Evolutionary conservation across 768 basidiomycete genomes (phyloP).

Genomic region (Coprinopsis strossmayeri): DNA sequence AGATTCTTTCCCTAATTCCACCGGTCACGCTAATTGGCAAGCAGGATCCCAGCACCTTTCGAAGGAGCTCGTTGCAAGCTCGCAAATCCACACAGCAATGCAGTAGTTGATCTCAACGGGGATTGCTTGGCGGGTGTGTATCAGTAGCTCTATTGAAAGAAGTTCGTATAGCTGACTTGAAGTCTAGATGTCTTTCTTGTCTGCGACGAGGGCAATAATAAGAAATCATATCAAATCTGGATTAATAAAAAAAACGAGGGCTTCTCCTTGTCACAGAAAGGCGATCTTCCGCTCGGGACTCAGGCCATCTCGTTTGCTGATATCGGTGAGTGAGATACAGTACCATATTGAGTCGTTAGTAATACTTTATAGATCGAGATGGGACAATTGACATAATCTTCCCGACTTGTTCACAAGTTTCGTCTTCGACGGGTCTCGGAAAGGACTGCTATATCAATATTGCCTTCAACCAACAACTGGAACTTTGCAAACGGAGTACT

Average conservation of each 20-base stretch:
- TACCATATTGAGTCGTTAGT: neutral
- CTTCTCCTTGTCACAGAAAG: constrained; percentile 62
- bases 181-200: constrained; percentile 78
- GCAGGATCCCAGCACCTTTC: constrained; percentile 57
- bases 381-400: constrained; percentile 96
- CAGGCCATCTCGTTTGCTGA: constrained; percentile 87
- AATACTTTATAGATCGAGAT: constrained; percentile 63
- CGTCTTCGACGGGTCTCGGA: constrained; percentile 63
- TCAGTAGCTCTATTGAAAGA: neutral
- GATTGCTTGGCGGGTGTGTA: constrained; percentile 84
- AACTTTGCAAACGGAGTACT: constrained; percentile 61
- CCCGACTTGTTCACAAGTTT: constrained; percentile 72
- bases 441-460: constrained; percentile 80
- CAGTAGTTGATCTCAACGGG: constrained; percentile 89
- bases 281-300: constrained; percentile 64
- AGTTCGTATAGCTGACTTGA: neutral
- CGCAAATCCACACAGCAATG: constrained; percentile 91
- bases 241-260: constrained; percentile 74
- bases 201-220: constrained; percentile 60
- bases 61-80: constrained; percentile 61
- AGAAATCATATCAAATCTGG: constrained; percentile 85
- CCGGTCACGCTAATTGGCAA: too few species aligned
- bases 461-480: constrained; percentile 88
- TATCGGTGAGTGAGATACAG: constrained; percentile 49
- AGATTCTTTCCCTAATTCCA: too few species aligned